Conservation (phyloP, 192 early-diverging fungal genomes). For the Dissophora ornata region DNA sequence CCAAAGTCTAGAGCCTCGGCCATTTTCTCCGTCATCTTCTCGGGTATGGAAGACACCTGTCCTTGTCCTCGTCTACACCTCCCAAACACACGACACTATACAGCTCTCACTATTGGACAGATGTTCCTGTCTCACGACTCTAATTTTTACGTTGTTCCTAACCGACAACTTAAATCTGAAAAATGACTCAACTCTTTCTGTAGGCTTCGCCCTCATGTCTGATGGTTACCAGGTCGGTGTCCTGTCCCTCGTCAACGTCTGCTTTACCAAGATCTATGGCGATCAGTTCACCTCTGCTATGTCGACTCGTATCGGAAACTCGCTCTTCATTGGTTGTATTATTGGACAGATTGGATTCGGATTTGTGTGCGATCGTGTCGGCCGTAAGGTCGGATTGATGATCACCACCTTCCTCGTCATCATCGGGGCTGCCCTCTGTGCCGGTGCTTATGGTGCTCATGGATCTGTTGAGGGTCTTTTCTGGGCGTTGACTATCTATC, state of each 20-base stretch:
- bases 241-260: conserved; percentile 61
- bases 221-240: conserved; percentile 69
- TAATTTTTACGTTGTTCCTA: neutral
- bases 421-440: conserved; percentile 58
- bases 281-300: conserved; percentile 44
- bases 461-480: conserved; percentile 54
- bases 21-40: conserved; percentile 51
- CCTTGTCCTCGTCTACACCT: no score
- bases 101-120: neutral
- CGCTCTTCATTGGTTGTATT: conserved; percentile 63
- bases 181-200: no score
- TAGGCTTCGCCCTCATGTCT: conserved; percentile 58
- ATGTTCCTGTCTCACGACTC: neutral
- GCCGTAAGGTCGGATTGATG: conserved; percentile 65
- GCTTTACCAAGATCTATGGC: conserved; percentile 59
- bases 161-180: no score
- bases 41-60: conserved; percentile 28
- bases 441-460: conserved; percentile 50
- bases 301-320: conserved; percentile 60
- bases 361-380: conserved; percentile 61
- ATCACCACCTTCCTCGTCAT: conserved; percentile 61
- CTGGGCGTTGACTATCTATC: conserved; percentile 60
- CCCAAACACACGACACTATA: neutral
- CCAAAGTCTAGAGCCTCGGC: conserved; percentile 18
- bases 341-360: conserved; percentile 67